These are phyloP conservation scores for Grifola frondosa DNA, from an alignment of 1,284 basidiomycete genomes.

Conservation along the genomic window DNA sequence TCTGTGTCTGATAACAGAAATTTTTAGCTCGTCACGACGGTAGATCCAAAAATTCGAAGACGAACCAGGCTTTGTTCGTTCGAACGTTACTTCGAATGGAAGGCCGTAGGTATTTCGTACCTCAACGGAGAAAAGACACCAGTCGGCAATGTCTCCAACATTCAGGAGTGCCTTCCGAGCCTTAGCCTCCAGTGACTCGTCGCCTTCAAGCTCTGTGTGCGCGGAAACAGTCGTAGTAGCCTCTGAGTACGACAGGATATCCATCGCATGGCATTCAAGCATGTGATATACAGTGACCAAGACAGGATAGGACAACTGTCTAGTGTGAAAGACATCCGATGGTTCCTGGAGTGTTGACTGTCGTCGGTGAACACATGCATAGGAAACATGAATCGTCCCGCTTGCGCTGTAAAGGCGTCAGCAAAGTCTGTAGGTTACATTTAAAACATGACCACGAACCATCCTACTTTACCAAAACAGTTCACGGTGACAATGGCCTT, in stretches of 20 bases:
- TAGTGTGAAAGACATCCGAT: constrained; percentile 70
- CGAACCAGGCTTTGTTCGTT: constrained; percentile 53
- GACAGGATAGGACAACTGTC: constrained; percentile 82
- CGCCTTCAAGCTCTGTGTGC: constrained; percentile 14
- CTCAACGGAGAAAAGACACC: constrained; percentile 86
- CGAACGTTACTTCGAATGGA: constrained; percentile 85
- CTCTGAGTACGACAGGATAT: constrained; percentile 64
- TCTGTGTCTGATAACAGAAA: constrained; percentile 36
- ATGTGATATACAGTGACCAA: constrained; percentile 92
- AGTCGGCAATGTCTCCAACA: constrained; percentile 55
- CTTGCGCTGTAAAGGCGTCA: constrained; percentile 52
- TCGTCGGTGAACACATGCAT: constrained; percentile 64
- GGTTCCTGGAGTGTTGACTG: constrained; percentile 34
- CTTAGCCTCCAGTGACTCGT: constrained; percentile 20
- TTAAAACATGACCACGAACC: constrained; percentile 50
- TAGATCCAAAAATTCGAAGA: constrained; percentile 1
- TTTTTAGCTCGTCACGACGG: neutral
- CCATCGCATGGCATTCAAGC: constrained; percentile 81
- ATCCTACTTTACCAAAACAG: constrained; percentile 88
- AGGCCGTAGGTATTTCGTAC: constrained; percentile 87
- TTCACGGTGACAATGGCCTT: constrained; percentile 67
- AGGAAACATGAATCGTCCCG: constrained; percentile 82
- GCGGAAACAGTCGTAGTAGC: constrained; percentile 29
- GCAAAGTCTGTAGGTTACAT: constrained; percentile 3
- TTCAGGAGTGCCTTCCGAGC: constrained; percentile 35